Conservation (phyloP, 2,329 filamentous ascomycete genomes). For the Curvularia eragrostidis region DNA sequence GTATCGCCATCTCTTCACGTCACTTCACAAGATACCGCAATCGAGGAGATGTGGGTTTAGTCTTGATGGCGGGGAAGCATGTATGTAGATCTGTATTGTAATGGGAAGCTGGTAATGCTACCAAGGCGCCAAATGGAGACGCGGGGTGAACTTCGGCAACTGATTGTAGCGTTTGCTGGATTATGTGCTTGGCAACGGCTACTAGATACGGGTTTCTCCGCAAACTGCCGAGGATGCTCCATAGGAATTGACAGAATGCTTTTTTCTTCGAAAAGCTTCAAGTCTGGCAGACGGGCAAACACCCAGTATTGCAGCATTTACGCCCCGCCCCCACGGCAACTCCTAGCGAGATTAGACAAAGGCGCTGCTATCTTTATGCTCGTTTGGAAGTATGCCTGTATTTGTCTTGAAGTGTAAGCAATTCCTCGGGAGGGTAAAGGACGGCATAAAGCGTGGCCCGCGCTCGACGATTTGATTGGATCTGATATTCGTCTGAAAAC, state of each 20-base stretch:
- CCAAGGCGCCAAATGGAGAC: slow-evolving; percentile 21
- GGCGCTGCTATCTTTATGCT: not conserved
- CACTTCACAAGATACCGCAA: slow-evolving; percentile 17
- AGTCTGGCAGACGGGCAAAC: not conserved
- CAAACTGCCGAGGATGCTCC: not conserved
- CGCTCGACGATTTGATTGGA: not conserved
- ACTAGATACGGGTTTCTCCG: slow-evolving; percentile 14
- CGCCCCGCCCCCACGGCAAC: not conserved
- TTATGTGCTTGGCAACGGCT: slow-evolving; percentile 20
- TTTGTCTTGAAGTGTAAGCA: not conserved
- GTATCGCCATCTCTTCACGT: slow-evolving; percentile 16
- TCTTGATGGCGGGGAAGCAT: slow-evolving; percentile 9
- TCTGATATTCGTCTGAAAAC: not conserved
- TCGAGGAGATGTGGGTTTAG: slow-evolving; percentile 6
- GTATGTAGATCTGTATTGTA: slow-evolving; percentile 23
- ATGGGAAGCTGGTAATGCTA: slow-evolving; percentile 28
- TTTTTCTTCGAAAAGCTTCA: not conserved
- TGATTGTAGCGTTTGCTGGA: slow-evolving; percentile 9
- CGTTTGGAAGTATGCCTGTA: not conserved
- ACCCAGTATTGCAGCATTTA: not conserved
- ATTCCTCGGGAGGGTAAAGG: not conserved
- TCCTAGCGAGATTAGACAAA: not conserved
- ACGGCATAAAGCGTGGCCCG: not conserved
- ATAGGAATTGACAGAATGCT: not conserved
- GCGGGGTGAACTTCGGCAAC: slow-evolving; percentile 6